Percentiles rank a stretch among this genome's conserved stretches.
Evolutionary conservation across 495 filamentous ascomycete species (phyloP).

Genomic region (Penicilliopsis zonata): DNA sequence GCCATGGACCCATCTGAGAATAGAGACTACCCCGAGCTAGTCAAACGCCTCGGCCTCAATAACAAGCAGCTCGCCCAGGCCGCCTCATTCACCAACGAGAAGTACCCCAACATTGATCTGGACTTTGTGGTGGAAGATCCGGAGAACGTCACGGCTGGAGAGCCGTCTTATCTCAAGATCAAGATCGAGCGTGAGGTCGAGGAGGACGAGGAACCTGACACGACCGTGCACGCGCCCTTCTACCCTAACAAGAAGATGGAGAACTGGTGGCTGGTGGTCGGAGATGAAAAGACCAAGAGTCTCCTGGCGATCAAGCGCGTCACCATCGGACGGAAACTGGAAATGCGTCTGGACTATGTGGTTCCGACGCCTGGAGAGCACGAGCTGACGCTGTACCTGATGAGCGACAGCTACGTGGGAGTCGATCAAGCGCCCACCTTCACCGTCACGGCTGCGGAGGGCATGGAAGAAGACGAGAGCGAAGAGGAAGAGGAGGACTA

Average conservation of each 20-base stretch:
- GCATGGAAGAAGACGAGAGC: slow-evolving; percentile 89
- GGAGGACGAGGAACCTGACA: slow-evolving; percentile 63
- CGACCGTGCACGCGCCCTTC: slow-evolving; percentile 89
- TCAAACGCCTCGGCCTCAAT: slow-evolving; percentile 66
- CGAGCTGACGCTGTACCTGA: slow-evolving; percentile 81
- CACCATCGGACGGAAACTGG: slow-evolving; percentile 66
- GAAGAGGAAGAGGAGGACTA: slow-evolving; percentile 65
- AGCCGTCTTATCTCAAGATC: slow-evolving; percentile 74
- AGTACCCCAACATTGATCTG: slow-evolving; percentile 88
- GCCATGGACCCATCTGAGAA: slow-evolving; percentile 94
- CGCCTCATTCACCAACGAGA: slow-evolving; percentile 92
- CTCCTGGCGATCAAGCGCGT: slow-evolving; percentile 90
- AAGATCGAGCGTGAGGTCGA: slow-evolving; percentile 78
- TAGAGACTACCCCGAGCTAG: slow-evolving; percentile 56
- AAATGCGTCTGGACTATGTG: slow-evolving; percentile 74
- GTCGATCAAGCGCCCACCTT: slow-evolving; percentile 94
- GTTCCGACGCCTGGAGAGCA: slow-evolving; percentile 77
- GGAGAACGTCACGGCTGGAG: slow-evolving; percentile 65
- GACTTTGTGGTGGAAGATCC: slow-evolving; percentile 76
- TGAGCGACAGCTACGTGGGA: slow-evolving; percentile 96
- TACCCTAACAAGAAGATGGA: slow-evolving; percentile 90
- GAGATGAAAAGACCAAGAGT: slow-evolving; percentile 72
- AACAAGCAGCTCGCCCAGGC: slow-evolving; percentile 75
- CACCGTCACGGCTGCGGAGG: slow-evolving; percentile 72
- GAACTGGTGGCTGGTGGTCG: slow-evolving; percentile 95